Evolutionary conservation across 495 filamentous ascomycete species (phyloP), one percentile per base, ranked within the genome.

Genomic region (Penicillium silybi): DNA sequence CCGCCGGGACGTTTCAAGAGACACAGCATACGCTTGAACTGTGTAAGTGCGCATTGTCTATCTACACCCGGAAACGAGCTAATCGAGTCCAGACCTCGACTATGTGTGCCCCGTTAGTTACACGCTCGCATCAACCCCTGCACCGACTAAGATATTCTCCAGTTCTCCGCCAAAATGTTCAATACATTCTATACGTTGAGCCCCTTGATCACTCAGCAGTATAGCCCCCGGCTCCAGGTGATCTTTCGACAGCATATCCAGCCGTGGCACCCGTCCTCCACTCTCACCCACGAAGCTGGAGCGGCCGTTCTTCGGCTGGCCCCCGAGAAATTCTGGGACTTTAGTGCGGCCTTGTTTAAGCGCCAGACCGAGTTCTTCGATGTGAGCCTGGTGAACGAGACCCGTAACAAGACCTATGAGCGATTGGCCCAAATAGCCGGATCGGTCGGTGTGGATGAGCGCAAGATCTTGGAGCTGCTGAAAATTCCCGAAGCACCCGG

Each of bases 241-340:
- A 80, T 97, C 46, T 85, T 96, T 74, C 86, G 90, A 19, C 90
- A 92, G 58, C 92, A 96, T 62, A 83, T 96, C 57, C 92, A 97
- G 67, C 92, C 92, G 13, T 97, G 92, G 92, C 91, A 97, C 67
- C 92, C 92, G 11, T 89, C 87, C 41, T 90, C 85, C 18, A 96
- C 90, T 0, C 82, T 96, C 15, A 78, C 79, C 20, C 92, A 97
- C 70, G 92, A 97, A 77, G 89, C 92, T 35, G 92, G 75, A 7
- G 76, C 87, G 9, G 92, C 90, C 8, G 87, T 96, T 6, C 74
- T 88, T 39, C 79, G 74, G 20, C 56, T 88, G 1, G 67, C 84
- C 2, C 85, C 89, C 0, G 71, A 77, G 13, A 83, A 81, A 53
- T 96, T 92, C 75, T 92, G 83, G 82, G 72, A 76, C 10, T 96